Evolutionary conservation across 352 stramenopile genomes (phyloP).

Genomic region (Globisporangium canariense): DNA sequence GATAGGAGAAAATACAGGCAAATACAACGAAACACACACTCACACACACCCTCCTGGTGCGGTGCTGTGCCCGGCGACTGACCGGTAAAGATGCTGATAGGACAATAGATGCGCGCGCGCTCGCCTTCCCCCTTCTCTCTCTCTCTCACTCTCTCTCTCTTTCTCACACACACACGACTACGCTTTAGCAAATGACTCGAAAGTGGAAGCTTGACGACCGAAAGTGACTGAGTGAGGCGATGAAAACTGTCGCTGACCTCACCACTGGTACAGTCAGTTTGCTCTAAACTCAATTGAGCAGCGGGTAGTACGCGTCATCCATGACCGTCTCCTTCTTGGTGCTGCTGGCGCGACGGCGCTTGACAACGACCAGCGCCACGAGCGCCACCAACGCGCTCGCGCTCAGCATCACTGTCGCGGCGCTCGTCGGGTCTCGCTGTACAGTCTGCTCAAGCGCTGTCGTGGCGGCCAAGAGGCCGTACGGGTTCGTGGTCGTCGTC

Average conservation of each 20-base stretch:
- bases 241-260: neutral
- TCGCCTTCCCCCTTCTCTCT: no score
- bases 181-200: neutral
- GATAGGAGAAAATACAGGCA: neutral
- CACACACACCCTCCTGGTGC: neutral
- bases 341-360: conserved; percentile 9
- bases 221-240: neutral
- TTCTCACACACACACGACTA: no score
- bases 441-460: neutral
- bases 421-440: neutral
- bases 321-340: neutral
- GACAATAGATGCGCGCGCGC: no score
- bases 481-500: no score
- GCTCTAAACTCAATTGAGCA: conserved; percentile 8
- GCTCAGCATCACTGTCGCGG: conserved; percentile 5
- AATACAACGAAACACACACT: neutral
- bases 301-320: conserved; percentile 19
- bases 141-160: no score
- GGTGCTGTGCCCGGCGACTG: no score
- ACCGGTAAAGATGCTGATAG: no score
- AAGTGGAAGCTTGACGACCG: neutral
- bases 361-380: conserved; percentile 15
- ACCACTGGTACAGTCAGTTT: neutral
- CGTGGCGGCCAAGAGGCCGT: neutral
- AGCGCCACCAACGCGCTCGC: conserved; percentile 12